These are phyloP conservation scores for Camellia lanceoleosa DNA, from an alignment of 148 eudicot species.

Conservation along the genomic window DNA sequence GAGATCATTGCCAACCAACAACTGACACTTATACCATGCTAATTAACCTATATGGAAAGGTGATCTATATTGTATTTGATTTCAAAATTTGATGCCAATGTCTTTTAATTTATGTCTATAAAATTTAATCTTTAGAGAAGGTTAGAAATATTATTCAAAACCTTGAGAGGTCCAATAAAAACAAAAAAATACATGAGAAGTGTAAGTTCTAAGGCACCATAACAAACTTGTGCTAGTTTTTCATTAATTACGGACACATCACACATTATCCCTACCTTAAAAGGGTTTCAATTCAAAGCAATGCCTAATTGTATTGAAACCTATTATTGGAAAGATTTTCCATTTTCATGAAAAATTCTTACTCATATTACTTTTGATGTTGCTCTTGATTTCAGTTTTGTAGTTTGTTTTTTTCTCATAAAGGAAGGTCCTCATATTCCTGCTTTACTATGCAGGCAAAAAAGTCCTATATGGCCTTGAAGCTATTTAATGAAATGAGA, in stretches of 20 bases:
- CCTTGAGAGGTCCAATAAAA: background rate
- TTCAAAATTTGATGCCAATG: background rate
- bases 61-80: constrained; percentile 17
- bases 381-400: background rate
- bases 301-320: background rate
- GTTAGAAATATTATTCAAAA: background rate
- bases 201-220: background rate
- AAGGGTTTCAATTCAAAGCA: background rate
- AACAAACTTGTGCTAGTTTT: background rate
- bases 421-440: background rate
- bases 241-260: background rate
- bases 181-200: background rate
- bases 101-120: background rate
- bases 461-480: constrained; percentile 70
- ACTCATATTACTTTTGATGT: background rate
- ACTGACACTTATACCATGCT: constrained; percentile 81
- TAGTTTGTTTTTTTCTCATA: constrained; percentile 2
- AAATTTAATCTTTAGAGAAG: background rate
- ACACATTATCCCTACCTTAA: background rate
- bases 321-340: background rate
- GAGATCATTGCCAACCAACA: constrained; percentile 61
- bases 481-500: constrained; percentile 76
- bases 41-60: constrained; percentile 88
- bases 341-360: background rate
- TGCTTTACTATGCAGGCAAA: constrained; percentile 46